Evolutionary conservation across 805 yeast species (phyloP), one percentile per base, ranked within the genome.

Genomic region (Yamadazyma ubonensis): DNA sequence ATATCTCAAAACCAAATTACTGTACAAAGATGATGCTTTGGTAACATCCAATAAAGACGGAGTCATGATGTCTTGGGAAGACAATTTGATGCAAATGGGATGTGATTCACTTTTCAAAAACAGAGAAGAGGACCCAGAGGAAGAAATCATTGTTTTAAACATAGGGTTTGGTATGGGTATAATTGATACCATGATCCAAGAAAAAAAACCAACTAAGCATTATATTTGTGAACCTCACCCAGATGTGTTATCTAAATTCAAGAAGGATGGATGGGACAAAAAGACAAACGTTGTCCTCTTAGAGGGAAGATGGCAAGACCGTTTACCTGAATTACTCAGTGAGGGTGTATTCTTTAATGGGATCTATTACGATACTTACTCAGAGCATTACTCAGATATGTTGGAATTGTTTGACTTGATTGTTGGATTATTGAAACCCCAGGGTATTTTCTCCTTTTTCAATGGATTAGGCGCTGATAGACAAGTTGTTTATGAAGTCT

Each of bases 91-190:
- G 98, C 67, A 73, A 38, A 70, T 81, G 11, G 95, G 95, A 1
- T 83, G 95, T 40, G 80, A 84, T 23, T 67, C 91, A 0, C 57
- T 91, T n/a, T 81, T 83, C 56, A 58, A 53, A 6, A 36, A 62
- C 52, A 55, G 57, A 1, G 67, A 70, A 26, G 72, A 68, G 28
- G 68, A 63, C 15, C 59, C 55, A 1, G 58, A 57, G 1, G 67
- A 70, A 25, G 72, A 67, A 29, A 50, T 71, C 15, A 74, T 67
- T 28, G 79, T 91, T 2, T 66, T 91, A 26, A 90, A 90, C 53
- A 86, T 90, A 28, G 98, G 98, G 0, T 90, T 91, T 58, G 98
- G 98, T 2, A 87, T 90, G 96, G 98, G 98, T 2, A 91, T 90
- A 39, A 89, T 90, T 39, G 98, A 90, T 58, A 65, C 78, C 1